Evolutionary conservation across 805 yeast species (phyloP), one percentile per base, ranked within the genome.

Genomic region (Metschnikowia matae): DNA sequence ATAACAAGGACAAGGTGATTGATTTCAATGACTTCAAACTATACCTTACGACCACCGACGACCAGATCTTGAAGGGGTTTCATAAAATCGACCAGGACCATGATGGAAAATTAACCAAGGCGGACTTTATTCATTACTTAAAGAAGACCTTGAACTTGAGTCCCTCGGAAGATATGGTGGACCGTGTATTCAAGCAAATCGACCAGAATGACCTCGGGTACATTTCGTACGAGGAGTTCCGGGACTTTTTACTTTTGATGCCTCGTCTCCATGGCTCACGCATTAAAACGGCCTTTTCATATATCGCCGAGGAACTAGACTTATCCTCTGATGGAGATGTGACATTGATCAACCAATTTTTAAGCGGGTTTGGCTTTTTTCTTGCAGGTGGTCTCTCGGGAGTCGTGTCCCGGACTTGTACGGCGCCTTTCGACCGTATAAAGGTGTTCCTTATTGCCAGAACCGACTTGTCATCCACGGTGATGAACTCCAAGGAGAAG

Each of bases 371-470:
- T 54, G 97, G 97, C 0, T 94, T 82, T 67, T 94, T 94, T 62
- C 69, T 91, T 33, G 96, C 97, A 1, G 99, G 99, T 37, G 99
- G 99, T 0, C 67, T 91, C 18, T 87, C 97, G 1, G 99, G 99
- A 1, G 99, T 92, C 2, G 86, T 94, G 3, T 89, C 97, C 13
- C 82, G 99, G 69, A 90, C 98, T 0, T 86, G 94, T 60, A 94
- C 99, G 0, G 99, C 98, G 0, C 99, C 99, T 10, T 88, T 94
- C 56, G 99, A 94, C 67, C 80, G 99, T 64, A 81, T 94, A 20
- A 94, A 94, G 65, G 98, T 94, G 13, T 94, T 88, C 59, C 72
- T 94, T 45, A 94, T 94, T 61, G 97, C 98, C 1, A 80, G 96
- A 65, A 85, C 96, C 0, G 95, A 87, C 64, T 69, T 87, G 41